Base-by-base conservation (phyloP, 2,329 filamentous ascomycete genomes). In the Epichloe festucae region DNA sequence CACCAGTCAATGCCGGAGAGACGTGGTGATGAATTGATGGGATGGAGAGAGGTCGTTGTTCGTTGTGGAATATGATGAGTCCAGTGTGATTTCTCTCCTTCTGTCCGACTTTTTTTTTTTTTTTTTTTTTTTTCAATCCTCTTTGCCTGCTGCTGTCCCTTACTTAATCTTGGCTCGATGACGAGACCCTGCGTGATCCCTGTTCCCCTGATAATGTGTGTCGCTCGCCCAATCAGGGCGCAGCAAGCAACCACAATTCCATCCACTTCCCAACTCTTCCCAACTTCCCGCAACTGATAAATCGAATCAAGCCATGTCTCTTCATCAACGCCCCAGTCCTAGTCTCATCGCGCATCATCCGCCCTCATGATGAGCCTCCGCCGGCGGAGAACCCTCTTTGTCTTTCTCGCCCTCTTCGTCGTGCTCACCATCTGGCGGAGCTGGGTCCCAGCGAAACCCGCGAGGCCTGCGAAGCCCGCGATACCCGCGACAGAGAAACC, bases 291-390 rank as follows among this genome's bases (percentile, higher is more conserved):
- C 27, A 31, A 31, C 27, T 8, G 27, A 31, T 3, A 3, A 27
- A 31, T 3, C 27, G 7, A 44, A 44, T 44, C 21, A 44, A 27
- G 23, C 12, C 42, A 21, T 14, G 7, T 14, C 8, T n/a, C 8
- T 23, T 10, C 27, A 31, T 31, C 7, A 31, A 7, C 2, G 21
- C 19, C n/a, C 14, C 21, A 23, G 11, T 23, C 7, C 8, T 8
- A 8, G 17, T 34, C 21, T 11, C 46, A 27, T 17, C 39, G 12
- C 31, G 11, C 27, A 43, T 49, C 40, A 21, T 34, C 40, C 12
- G 5, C 48, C 48, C 49, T 17, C 49, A 54, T 54, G 50, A 47
- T 54, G 15, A 46, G 36, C 19, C 39, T 54, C 50, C 47, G 53
- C 44, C 50, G 50, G 43, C 46, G 53, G 46, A 46, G 53, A 39